Conservation (phyloP, 1,284 basidiomycete species). For the Schizophyllum amplum region DNA sequence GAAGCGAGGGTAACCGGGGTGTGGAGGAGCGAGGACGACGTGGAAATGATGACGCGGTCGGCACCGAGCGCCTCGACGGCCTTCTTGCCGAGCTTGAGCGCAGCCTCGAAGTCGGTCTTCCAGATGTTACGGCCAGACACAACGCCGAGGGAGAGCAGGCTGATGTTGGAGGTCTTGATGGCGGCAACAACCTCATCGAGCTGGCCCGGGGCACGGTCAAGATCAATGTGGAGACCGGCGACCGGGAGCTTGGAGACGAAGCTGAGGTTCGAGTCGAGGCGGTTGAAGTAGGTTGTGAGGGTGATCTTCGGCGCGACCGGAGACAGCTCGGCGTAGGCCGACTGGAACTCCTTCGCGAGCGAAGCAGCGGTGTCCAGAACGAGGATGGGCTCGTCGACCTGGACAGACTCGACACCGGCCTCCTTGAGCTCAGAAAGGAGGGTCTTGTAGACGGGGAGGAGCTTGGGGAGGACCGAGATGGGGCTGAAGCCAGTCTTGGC, state of each 20-base stretch:
- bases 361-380: conserved; percentile 83
- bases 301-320: conserved; percentile 87
- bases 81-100: conserved; percentile 80
- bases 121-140: conserved; percentile 99
- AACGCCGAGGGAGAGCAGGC: conserved; percentile 85
- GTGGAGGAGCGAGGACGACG: conserved; percentile 97
- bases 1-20: conserved; percentile 93
- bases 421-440: conserved; percentile 88
- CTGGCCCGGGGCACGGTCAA: conserved; percentile 89
- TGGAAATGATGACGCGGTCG: conserved; percentile 89
- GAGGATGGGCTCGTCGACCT: conserved; percentile 96
- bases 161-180: conserved; percentile 73
- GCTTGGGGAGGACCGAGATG: conserved; percentile 83
- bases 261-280: conserved; percentile 88
- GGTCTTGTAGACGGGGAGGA: conserved; percentile 90
- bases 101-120: conserved; percentile 92
- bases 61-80: conserved; percentile 76
- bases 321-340: conserved; percentile 78
- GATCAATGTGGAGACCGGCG: conserved; percentile 93
- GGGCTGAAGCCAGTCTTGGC: conserved; percentile 85
- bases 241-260: conserved; percentile 92
- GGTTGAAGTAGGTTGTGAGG: conserved; percentile 94
- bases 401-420: conserved; percentile 90
- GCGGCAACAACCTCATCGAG: conserved; percentile 81
- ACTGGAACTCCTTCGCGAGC: conserved; percentile 77